Base-by-base conservation (phyloP, 73 alveolate genomes). In the Paramecium sexaurelia region DNA sequence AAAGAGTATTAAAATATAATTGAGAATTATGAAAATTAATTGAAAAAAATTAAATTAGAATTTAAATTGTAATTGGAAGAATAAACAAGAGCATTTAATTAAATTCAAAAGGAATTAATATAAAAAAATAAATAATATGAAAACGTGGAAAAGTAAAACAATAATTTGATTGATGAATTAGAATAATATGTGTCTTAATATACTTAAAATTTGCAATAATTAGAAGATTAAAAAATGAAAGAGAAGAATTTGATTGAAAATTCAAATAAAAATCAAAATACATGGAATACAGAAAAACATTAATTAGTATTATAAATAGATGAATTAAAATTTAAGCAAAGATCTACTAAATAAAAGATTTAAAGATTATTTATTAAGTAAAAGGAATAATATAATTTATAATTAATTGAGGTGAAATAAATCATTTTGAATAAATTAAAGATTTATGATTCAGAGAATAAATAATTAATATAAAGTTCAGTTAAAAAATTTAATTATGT, bases 401-500 rank as follows among this genome's bases (percentile, higher is more conserved):
- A 61, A 32, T 3, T 78, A 41, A 45, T 29, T 40, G 90, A 78
- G 7, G 6, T 40, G 27, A 78, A 78, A 43, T 20, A 24, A 40
- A 4, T 10, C 17, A 26, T 78, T 13, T 19, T 41, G 6, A 78
- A 78, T 78, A 78, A 45, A 33, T 1, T 78, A 22, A 78, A 43
- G 51, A 61, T 7, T 4, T 45, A 36, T 19, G 90, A 78, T 7
- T 32, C 61, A 5, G 90, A 78, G 13, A 36, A 26, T 78, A 78
- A 27, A 45, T 20, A 20, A 24, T 9, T 78, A 20, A 19, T 78
- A 24, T 33, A 78, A 29, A 39, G 7, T 22, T 9, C 47, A 41
- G 17, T 78, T 19, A 78, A 78, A n/a, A 78, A 43, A 78, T 78
- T 61, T 8, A 61, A 78, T 78, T n/a, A 78, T 10, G 73, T 78